Evolutionary conservation across 148 eudicot genomes (phyloP), one percentile per base, ranked within the genome.

Genomic region (Silene conica): DNA sequence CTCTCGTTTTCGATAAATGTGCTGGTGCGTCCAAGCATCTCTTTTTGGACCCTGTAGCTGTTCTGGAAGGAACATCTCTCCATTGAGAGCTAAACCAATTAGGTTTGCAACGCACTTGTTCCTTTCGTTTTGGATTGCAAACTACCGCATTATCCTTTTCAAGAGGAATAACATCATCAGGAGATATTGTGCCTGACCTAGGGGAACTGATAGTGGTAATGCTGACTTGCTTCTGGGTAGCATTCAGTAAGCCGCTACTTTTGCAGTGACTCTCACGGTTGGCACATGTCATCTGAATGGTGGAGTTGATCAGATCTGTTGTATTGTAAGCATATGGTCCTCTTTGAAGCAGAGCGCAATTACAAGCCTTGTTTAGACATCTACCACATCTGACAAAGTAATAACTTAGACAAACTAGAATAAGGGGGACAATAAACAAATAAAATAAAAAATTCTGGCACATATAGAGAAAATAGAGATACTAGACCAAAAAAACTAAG

Each of bases 61-160:
- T 68, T 76, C 79, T 85, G 74, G 73, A 67, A 54, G 94, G 88
- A 58, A 86, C 86, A 82, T 87, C 85, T 74, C 82, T 81, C 88
- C 89, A 86, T 62, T 82, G 86, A 80, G 82, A 84, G 72, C 67
- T 67, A 74, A 73, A 71, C 57, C 69, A 78, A 31, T 77, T 80
- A 50, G 64, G 80, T 56, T 82, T 80, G 67, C 50, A 71, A 58
- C 25, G 41, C 1, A 52, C 70, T 38, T 76, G 81, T 52, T 59
- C 72, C 67, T 63, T 78, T 22, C 43, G 22, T 74, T 74, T 77
- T 50, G 62, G 77, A 76, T 50, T 79, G 74, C 57, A 46, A 11
- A 74, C 81, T 31, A 67, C 58, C 26, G 66, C 67, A 48, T 68
- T 67, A 46, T 57, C 58, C 48, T 52, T 78, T 75, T 58, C 83